Evolutionary conservation across 176 grass and related monocot species (phyloP), one percentile per base, ranked within the genome.

Genomic region (Oryza meridionalis): DNA sequence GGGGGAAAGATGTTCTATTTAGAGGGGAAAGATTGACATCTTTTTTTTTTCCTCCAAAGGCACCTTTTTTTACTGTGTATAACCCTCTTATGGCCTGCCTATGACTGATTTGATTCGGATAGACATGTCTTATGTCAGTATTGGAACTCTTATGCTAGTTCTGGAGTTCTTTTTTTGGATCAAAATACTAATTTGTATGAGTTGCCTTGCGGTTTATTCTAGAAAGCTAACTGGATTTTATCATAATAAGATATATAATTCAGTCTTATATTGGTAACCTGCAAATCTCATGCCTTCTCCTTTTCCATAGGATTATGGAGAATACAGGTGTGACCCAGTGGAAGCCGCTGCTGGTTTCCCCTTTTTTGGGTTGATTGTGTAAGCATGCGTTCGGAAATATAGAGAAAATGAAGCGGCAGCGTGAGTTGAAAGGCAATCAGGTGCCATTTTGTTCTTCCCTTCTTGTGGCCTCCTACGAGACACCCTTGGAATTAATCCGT

Each of bases 221-320:
- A 67, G 61, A 59, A 58, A 35, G 19, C 27, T 51, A 3, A 10
- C 45, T 16, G 65, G 29, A 53, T 35, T 46, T 35, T n/a, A 13
- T 46, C 61, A 9, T 79, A 11, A 9, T 64, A 31, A 31, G 29
- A 31, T 31, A 61, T 77, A 61, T 80, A 22, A 72, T 81, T 81
- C 9, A 31, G 14, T 55, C 85, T 65, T 66, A 65, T 65, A 81
- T 84, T 72, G 31, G 82, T 81, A 82, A 45, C 72, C 13, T 85
- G 77, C 72, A 35, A 72, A 89, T 85, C 83, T 85, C 88, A 90
- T 73, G 78, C 67, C 88, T 86, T 90, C 88, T 81, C 77, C 77
- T 86, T 86, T 77, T 78, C 78, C 88, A 90, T 90, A 90, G 84
- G 88, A 90, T 82, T 90, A 86, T 86, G 83, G 88, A 86, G 88